These are phyloP conservation scores for Xanthoconium separans DNA, from an alignment of 1,284 basidiomycete species.

Conservation along the genomic window DNA sequence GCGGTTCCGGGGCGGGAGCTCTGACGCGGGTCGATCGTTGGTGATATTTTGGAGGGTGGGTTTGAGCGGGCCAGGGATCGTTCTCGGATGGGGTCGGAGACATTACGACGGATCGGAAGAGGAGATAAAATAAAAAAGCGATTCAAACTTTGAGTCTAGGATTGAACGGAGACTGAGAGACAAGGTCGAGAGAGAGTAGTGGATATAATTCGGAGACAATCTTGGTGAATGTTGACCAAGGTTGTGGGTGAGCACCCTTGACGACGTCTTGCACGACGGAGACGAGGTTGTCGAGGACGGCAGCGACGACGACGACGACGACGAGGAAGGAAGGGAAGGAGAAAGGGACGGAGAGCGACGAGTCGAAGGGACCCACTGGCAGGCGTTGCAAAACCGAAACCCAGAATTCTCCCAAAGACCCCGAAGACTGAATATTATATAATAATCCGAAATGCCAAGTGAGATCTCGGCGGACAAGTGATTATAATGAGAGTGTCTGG, in stretches of 20 bases:
- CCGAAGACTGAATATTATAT: conserved; percentile 22
- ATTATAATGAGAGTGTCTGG: no score
- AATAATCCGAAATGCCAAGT: neutral
- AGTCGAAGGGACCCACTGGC: conserved; percentile 28
- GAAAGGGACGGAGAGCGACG: conserved; percentile 28
- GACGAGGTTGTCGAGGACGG: conserved; percentile 23
- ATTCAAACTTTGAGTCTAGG: conserved; percentile 21
- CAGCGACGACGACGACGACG: conserved; percentile 22
- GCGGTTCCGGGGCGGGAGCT: conserved; percentile 12
- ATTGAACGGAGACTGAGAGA: conserved; percentile 10
- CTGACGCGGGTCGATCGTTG: conserved; percentile 27
- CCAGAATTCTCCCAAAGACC: conserved; percentile 37
- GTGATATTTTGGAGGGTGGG: conserved; percentile 29
- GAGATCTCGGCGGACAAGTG: no score
- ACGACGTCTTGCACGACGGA: conserved; percentile 23
- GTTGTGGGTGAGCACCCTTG: conserved; percentile 16
- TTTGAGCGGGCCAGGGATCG: conserved; percentile 41
- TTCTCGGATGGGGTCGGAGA: conserved; percentile 25
- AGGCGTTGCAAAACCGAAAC: conserved; percentile 36
- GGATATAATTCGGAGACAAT: conserved; percentile 25
- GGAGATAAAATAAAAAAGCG: conserved; percentile 26
- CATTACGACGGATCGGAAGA: conserved; percentile 34
- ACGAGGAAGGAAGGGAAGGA: conserved; percentile 24
- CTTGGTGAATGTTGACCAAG: conserved; percentile 2
- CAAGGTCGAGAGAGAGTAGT: conserved; percentile 7